Conservation (phyloP, 2,329 filamentous ascomycete species). For the Arthrobotrys conoides region DNA sequence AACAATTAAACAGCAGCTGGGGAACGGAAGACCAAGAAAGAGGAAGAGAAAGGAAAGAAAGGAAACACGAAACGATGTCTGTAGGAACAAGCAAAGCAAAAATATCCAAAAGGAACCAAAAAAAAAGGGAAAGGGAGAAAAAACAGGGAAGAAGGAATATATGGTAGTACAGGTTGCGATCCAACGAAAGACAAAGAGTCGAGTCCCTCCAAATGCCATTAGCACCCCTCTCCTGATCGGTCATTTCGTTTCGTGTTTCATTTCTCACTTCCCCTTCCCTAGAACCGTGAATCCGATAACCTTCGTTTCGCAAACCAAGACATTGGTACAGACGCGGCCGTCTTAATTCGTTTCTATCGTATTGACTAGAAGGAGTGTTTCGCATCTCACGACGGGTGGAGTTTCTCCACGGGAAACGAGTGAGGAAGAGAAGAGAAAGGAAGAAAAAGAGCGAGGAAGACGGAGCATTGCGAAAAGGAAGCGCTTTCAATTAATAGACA, state of each 20-base stretch:
- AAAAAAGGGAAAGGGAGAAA: not conserved
- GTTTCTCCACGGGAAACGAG: slow-evolving; percentile 23
- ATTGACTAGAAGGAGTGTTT: slow-evolving; percentile 38
- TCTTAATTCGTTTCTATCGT: slow-evolving; percentile 50
- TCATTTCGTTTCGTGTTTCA: slow-evolving; percentile 6
- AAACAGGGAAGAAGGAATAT: slow-evolving; percentile 39
- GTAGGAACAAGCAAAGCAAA: slow-evolving; percentile 9
- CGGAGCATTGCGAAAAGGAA: slow-evolving; percentile 38
- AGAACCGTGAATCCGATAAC: not conserved
- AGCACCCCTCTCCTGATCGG: slow-evolving; percentile 12
- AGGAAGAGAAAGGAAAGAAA: slow-evolving; percentile 7
- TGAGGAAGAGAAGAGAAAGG: slow-evolving; percentile 11
- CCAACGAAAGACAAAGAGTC: slow-evolving; percentile 8
- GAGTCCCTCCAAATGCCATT: slow-evolving; percentile 26
- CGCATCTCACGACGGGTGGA: slow-evolving; percentile 39
- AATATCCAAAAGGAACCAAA: not conserved
- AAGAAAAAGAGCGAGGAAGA: slow-evolving; percentile 29
- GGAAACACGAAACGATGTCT: slow-evolving; percentile 7
- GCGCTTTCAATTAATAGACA: slow-evolving; percentile 61
- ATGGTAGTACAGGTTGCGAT: slow-evolving; percentile 58
- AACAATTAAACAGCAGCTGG: slow-evolving; percentile 30
- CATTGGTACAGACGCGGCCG: slow-evolving; percentile 25
- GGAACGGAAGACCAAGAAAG: slow-evolving; percentile 14
- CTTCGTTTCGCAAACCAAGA: slow-evolving; percentile 27
- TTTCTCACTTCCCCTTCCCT: slow-evolving; percentile 20